Base-by-base conservation (phyloP, 345 rosid species). In the Rhodomyrtus tomentosa region DNA sequence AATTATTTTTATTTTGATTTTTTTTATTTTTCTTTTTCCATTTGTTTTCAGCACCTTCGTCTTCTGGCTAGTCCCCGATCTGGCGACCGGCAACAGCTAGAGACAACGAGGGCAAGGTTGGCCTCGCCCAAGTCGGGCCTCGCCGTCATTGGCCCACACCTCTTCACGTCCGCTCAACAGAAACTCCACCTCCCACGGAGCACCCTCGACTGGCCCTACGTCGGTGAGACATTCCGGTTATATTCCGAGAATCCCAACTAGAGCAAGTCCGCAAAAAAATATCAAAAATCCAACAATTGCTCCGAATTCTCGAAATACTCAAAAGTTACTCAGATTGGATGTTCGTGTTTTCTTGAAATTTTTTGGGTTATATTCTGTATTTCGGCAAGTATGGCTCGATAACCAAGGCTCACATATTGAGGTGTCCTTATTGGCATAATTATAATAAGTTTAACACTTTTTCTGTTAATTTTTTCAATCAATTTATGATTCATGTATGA, bases 201-300 rank as follows among this genome's bases (percentile, higher is more conserved):
- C 24, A 89, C 95, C 82, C 59, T 93, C 86, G 93, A 92, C 2
- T 91, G 90, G 93, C 95, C 93, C 32, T 87, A 82, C 68, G n/a
- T 93, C 15, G 95, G 95, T 11, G 92, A 93, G 87, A 91, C 92
- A 50, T 86, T 89, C 48, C 89, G 84, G 68, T 87, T 93, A 50
- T 93, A 88, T 85, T 90, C 93, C 24, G 90, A 93, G 82, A 85
- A 90, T 85, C 95, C 95, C n/a, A 88, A 86, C 76, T n/a, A n/a
- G n/a, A n/a, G n/a, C n/a, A n/a, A n/a, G 85, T 83, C 85, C 55
- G 82, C 87, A 25, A 73, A 91, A 91, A 5, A 89, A 50, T 15
- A 6, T 10, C 12, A 48, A 68, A 62, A 29, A 36, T 2, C 12
- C 45, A 10, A 3, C 25, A 38, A 15, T 15, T 29, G 40, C 36